phyloP scores from a whole-genome alignment of 148 eudicot species.

The Silene latifolia region DNA sequence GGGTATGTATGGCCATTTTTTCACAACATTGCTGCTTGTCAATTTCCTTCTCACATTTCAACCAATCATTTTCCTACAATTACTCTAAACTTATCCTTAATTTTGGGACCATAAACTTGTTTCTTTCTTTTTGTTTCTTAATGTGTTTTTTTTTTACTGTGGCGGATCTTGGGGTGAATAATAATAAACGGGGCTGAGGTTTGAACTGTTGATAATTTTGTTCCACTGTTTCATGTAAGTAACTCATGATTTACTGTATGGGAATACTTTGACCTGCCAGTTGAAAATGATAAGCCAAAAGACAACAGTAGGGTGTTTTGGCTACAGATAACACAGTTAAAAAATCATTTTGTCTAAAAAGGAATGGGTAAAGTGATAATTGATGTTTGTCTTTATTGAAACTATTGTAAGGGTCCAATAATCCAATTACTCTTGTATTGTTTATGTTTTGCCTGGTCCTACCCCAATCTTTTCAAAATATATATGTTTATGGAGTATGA shows the following conservation, averaged over 20 bases:
- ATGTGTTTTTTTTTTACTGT: not conserved
- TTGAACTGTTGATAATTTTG: too few relatives aligned
- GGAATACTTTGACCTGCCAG: conserved; percentile 5
- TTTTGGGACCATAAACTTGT: conserved; percentile 23
- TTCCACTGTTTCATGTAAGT: too few relatives aligned
- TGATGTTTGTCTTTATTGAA: not conserved
- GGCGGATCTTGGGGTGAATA: not conserved
- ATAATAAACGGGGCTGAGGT: too few relatives aligned
- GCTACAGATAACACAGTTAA: not conserved
- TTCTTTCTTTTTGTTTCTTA: not conserved
- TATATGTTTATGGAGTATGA: too few relatives aligned
- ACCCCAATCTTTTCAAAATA: too few relatives aligned
- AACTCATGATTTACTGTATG: not conserved
- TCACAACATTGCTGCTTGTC: not conserved
- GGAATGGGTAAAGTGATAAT: not conserved
- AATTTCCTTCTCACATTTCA: conserved; percentile 12
- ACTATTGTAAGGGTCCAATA: not conserved
- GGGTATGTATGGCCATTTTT: conserved; percentile 17
- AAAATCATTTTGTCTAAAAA: conserved; percentile 4
- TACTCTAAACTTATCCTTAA: conserved; percentile 12
- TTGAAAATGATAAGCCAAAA: conserved; percentile 3
- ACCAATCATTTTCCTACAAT: conserved; percentile 23
- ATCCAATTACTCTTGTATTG: not conserved
- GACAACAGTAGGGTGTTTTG: conserved; percentile 3
- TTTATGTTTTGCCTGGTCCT: too few relatives aligned